These are phyloP conservation scores for Eucalyptus microcorys DNA, from an alignment of 345 rosid species.

Conservation along the genomic window DNA sequence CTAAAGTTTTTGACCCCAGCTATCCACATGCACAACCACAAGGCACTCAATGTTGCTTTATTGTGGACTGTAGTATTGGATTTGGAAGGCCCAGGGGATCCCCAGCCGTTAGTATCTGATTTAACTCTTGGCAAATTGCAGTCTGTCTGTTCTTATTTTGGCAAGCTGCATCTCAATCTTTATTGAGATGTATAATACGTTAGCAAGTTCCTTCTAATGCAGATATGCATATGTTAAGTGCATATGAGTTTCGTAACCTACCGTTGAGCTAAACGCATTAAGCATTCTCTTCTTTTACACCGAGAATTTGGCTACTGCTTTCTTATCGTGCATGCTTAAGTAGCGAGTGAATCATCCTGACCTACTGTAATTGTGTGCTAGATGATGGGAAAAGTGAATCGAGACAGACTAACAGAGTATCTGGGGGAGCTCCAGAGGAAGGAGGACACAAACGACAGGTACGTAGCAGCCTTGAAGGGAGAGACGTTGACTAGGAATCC, in stretches of 20 bases:
- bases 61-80: not conserved
- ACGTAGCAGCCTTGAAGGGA: constrained; percentile 81
- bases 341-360: not conserved
- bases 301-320: not conserved
- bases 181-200: not conserved
- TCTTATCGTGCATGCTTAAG: not conserved
- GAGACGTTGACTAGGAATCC: constrained; percentile 87
- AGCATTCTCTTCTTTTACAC: not conserved
- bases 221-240: not conserved
- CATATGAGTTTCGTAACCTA: not conserved
- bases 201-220: not conserved
- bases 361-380: constrained; percentile 6
- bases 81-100: not conserved
- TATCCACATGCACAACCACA: not conserved
- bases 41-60: not conserved
- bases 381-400: constrained; percentile 93
- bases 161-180: not conserved
- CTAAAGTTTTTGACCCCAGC: not conserved
- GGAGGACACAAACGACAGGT: constrained; percentile 86
- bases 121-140: not conserved
- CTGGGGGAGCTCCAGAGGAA: constrained; percentile 84
- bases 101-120: not conserved
- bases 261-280: not conserved
- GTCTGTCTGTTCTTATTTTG: not conserved
- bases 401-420: constrained; percentile 81